Percentiles rank a stretch among this genome's conserved stretches.
These are phyloP conservation scores for Trichoderma aggressivum DNA, from an alignment of 2,329 filamentous ascomycete species.

Conservation along the genomic window DNA sequence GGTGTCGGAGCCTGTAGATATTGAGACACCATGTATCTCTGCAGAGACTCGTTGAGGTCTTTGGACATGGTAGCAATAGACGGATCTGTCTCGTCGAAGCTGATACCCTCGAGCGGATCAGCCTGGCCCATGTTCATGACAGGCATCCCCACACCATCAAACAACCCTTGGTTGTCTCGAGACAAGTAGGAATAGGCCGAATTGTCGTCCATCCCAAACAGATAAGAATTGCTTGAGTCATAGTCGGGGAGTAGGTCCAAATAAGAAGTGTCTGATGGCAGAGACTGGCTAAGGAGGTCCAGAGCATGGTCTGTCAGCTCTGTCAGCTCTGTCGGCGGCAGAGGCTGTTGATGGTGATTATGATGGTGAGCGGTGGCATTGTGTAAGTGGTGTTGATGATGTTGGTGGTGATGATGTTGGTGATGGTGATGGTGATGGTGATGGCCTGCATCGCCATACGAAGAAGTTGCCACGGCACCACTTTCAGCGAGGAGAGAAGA, in stretches of 20 bases:
- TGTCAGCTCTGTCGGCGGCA: conserved; percentile 25
- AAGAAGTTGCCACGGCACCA: background rate
- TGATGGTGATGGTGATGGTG: background rate
- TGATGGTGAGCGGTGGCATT: background rate
- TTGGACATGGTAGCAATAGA: conserved; percentile 29
- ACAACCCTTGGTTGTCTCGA: background rate
- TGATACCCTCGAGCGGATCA: conserved; percentile 32
- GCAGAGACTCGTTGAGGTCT: conserved; percentile 29
- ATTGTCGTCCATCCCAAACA: conserved; percentile 18
- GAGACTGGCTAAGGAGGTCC: conserved; percentile 34
- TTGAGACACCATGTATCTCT: conserved; percentile 27
- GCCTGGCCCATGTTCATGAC: conserved; percentile 25
- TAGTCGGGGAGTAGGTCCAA: conserved; percentile 34
- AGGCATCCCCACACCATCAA: conserved; percentile 13
- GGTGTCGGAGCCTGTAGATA: conserved; percentile 21
- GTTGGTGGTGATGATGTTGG: background rate
- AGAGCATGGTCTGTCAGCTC: conserved; percentile 24
- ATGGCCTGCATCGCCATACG: background rate
- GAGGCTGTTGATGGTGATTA: background rate
- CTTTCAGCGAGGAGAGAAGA: background rate
- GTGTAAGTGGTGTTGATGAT: background rate
- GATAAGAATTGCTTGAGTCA: conserved; percentile 12
- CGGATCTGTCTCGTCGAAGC: conserved; percentile 32
- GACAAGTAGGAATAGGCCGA: background rate
- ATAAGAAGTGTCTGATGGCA: conserved; percentile 32